These are phyloP conservation scores for Pseudoturritis turrita DNA, from an alignment of 345 rosid genomes.

Conservation along the genomic window DNA sequence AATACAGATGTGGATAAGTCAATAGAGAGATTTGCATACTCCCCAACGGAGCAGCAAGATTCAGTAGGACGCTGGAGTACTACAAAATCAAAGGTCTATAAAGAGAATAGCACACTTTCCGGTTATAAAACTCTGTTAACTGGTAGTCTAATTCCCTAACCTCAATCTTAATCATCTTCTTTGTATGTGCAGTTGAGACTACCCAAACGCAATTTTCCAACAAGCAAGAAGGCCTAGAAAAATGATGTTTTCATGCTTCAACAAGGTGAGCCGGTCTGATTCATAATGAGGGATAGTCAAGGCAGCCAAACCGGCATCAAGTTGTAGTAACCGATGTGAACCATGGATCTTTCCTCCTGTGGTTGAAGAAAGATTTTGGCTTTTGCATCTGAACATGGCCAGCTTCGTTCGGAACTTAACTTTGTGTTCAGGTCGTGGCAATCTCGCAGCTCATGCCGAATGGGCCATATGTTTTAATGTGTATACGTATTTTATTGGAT, in stretches of 20 bases:
- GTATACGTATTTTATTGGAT: too few species aligned
- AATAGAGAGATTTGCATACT: conserved; percentile 56
- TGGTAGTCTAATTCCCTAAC: background rate
- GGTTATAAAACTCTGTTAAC: conserved; percentile 4
- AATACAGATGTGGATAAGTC: conserved; percentile 33
- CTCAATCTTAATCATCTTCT: background rate
- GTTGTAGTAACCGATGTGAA: background rate
- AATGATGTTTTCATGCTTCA: background rate
- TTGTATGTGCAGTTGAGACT: conserved; percentile 50
- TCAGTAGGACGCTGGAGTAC: conserved; percentile 80
- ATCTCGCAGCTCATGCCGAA: background rate
- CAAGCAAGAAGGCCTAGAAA: conserved; percentile 6
- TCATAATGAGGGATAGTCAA: background rate
- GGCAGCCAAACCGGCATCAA: background rate
- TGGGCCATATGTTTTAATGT: too few species aligned
- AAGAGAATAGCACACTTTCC: background rate
- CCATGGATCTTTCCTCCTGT: background rate
- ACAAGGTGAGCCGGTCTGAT: background rate
- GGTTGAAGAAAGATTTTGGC: conserved; percentile 3
- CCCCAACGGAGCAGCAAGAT: conserved; percentile 35
- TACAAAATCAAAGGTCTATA: conserved; percentile 64
- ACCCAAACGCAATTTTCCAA: conserved; percentile 34
- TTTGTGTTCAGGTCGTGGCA: background rate
- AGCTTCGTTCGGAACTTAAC: conserved; percentile 4
- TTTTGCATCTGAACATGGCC: conserved; percentile 1